Evolutionary conservation across 2,329 filamentous ascomycete species (phyloP).

Genomic region (Sclerotinia spermophila): DNA sequence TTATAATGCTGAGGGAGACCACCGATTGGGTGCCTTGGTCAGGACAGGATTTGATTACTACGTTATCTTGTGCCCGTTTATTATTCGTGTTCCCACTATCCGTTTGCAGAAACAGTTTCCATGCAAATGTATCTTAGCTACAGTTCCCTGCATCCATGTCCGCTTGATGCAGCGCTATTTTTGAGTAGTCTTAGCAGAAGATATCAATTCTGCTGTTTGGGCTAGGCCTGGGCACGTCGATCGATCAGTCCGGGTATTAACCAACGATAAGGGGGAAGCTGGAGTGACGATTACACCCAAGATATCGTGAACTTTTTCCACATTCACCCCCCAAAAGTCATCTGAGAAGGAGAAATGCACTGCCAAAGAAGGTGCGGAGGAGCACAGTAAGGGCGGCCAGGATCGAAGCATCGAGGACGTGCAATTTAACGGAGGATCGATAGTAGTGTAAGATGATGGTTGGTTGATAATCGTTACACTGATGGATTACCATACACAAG

Average conservation of each 20-base stretch:
- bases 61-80: conserved; percentile 20
- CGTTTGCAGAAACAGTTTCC: conserved; percentile 45
- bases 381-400: conserved; percentile 28
- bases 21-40: conserved; percentile 26
- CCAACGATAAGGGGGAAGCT: conserved; percentile 31
- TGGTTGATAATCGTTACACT: conserved; percentile 19
- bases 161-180: conserved; percentile 21
- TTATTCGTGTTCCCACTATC: conserved; percentile 31
- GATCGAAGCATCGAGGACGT: conserved; percentile 33
- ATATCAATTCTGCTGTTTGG: conserved; percentile 24
- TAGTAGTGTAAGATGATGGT: conserved; percentile 29
- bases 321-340: conserved; percentile 22
- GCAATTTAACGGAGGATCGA: conserved; percentile 31
- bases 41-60: conserved; percentile 23
- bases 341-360: conserved; percentile 25
- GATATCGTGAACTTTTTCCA: conserved; percentile 33
- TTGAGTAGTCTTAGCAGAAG: conserved; percentile 22
- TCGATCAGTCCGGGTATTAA: conserved; percentile 20
- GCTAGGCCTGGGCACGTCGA: conserved; percentile 22
- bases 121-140: conserved; percentile 32
- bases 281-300: conserved; percentile 21
- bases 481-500: conserved; percentile 7
- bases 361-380: conserved; percentile 34
- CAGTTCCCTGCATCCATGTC: conserved; percentile 24
- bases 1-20: conserved; percentile 20